These are phyloP conservation scores for Sordariomycetes sp. DNA, from an alignment of 2,329 filamentous ascomycete species.

Conservation along the genomic window DNA sequence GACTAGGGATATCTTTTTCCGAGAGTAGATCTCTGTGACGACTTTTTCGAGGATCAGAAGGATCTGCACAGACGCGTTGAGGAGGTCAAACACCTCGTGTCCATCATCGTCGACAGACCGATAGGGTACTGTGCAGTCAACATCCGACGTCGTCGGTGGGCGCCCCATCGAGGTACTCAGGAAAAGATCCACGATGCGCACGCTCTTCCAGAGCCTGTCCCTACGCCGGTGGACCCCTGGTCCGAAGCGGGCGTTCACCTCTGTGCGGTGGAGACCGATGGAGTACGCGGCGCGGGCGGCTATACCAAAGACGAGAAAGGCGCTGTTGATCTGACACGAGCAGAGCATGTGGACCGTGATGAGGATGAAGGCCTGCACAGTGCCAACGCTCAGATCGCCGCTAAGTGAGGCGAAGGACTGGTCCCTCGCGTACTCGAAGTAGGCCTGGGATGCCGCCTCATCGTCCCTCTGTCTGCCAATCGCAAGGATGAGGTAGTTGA, in stretches of 20 bases:
- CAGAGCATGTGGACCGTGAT: constrained; percentile 40
- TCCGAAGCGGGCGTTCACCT: constrained; percentile 38
- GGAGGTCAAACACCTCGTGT: constrained; percentile 26
- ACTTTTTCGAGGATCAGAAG: constrained; percentile 35
- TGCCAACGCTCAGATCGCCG: constrained; percentile 31
- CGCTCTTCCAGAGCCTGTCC: constrained; percentile 39
- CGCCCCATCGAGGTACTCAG: constrained; percentile 40
- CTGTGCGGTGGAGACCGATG: constrained; percentile 37
- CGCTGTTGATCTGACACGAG: constrained; percentile 40
- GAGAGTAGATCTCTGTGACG: constrained; percentile 37
- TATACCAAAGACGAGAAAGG: constrained; percentile 39
- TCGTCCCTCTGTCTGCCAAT: constrained; percentile 30
- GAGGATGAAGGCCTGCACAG: constrained; percentile 34
- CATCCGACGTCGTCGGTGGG: constrained; percentile 36
- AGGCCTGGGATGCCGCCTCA: constrained; percentile 25
- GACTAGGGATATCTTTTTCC: constrained; percentile 36
- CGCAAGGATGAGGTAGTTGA: constrained; percentile 35
- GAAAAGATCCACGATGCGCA: constrained; percentile 36
- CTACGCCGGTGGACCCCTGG: constrained; percentile 25
- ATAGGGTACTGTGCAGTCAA: constrained; percentile 40
- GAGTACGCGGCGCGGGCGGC: constrained; percentile 38
- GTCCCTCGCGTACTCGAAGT: constrained; percentile 35
- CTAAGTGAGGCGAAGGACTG: constrained; percentile 26
- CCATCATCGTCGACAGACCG: constrained; percentile 18
- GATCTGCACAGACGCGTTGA: constrained; percentile 39